These are phyloP conservation scores for Phanerodontia chrysosporium DNA, from an alignment of 768 basidiomycete species.

Conservation along the genomic window DNA sequence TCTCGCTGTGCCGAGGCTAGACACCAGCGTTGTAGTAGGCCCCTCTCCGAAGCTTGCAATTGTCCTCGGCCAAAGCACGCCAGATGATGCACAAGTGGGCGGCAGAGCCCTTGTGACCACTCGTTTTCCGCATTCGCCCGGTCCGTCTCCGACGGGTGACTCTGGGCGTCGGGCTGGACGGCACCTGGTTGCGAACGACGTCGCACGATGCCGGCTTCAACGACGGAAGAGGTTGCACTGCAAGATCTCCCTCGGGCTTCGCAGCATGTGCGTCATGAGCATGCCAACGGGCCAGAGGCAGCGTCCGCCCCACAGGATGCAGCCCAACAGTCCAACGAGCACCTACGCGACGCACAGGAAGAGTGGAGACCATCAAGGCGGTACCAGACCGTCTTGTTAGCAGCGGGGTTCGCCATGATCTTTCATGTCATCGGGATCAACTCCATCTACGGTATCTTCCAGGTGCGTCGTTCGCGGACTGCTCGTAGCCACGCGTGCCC, in stretches of 20 bases:
- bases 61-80: not conserved
- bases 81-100: not conserved
- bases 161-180: too few relatives aligned
- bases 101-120: not conserved
- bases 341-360: not conserved
- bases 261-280: not conserved
- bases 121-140: not conserved
- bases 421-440: slow-evolving; percentile 44
- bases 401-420: slow-evolving; percentile 41
- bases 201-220: too few relatives aligned
- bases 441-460: slow-evolving; percentile 39
- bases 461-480: slow-evolving; percentile 30
- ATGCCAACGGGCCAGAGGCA: not conserved
- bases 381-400: slow-evolving; percentile 34
- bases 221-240: not conserved
- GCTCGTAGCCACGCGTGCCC: too few relatives aligned
- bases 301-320: not conserved
- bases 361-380: slow-evolving; percentile 23
- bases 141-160: not conserved
- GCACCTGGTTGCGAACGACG: too few relatives aligned
- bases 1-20: too few relatives aligned
- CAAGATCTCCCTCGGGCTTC: not conserved
- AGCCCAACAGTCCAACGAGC: not conserved
- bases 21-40: too few relatives aligned
- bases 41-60: not conserved